These are phyloP conservation scores for Penicillium cinerascens DNA, from an alignment of 495 filamentous ascomycete species.

Conservation along the genomic window DNA sequence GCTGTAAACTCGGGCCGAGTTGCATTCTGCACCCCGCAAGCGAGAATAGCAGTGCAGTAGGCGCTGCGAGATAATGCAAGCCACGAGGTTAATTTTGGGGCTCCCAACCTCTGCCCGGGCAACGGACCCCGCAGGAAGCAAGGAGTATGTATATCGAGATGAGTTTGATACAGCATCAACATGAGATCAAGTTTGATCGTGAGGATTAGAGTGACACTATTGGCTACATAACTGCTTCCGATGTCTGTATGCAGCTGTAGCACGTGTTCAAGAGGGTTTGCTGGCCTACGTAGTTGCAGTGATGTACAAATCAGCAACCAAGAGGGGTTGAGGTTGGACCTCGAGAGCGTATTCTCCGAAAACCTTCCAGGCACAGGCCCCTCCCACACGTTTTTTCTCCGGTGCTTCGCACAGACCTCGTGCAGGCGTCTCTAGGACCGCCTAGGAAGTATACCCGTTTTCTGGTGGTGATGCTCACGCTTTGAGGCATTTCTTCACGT, in stretches of 20 bases:
- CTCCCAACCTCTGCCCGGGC: not conserved
- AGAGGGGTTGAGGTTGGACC: not conserved
- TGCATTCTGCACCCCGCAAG: constrained; percentile 16
- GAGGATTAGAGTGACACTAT: not conserved
- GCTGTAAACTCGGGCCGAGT: not conserved
- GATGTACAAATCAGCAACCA: not conserved
- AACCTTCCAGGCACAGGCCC: not conserved
- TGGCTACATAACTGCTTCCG: not conserved
- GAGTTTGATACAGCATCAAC: not conserved
- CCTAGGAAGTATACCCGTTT: not conserved
- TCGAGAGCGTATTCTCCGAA: not conserved
- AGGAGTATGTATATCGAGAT: constrained; percentile 1
- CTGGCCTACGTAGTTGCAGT: not conserved
- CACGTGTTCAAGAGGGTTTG: not conserved
- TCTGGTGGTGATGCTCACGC: not conserved
- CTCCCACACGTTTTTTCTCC: not conserved
- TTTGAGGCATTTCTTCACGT: not conserved
- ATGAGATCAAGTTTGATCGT: not conserved
- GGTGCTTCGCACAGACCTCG: not conserved
- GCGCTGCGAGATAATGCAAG: constrained; percentile 14
- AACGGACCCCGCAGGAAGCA: constrained; percentile 1
- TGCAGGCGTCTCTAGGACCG: not conserved
- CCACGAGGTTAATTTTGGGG: not conserved
- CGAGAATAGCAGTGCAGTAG: not conserved
- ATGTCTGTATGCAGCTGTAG: not conserved